These are phyloP conservation scores for Podospora pseudoanserina DNA, from an alignment of 495 filamentous ascomycete species.

Conservation along the genomic window DNA sequence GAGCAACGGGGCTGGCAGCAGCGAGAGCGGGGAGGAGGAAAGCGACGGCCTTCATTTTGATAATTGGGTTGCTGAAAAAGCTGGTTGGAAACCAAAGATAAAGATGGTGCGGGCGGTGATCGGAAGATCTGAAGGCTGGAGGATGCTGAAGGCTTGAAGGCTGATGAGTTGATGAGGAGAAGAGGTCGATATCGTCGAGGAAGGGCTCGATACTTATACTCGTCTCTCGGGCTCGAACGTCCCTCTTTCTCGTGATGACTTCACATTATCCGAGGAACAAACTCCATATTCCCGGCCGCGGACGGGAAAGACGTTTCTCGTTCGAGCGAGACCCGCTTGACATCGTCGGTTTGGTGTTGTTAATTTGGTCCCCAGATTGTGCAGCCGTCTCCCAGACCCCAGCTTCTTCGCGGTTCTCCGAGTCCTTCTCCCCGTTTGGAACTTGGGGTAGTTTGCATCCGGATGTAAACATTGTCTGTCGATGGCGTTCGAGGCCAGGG, in stretches of 20 bases:
- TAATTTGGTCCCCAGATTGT: conserved; percentile 31
- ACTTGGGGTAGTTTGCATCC: conserved; percentile 15
- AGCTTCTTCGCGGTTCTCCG: conserved; percentile 11
- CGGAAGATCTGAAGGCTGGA: not conserved
- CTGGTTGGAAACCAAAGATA: conserved; percentile 11
- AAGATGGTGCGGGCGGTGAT: conserved; percentile 10
- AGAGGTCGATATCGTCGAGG: conserved; percentile 31
- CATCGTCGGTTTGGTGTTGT: conserved; percentile 26
- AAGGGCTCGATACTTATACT: conserved; percentile 35
- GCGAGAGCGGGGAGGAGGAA: conserved; percentile 48
- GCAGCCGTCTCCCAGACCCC: conserved; percentile 10
- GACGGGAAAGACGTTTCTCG: conserved; percentile 19
- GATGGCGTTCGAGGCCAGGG: conserved; percentile 13
- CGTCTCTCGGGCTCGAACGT: conserved; percentile 1
- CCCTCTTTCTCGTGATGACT: conserved; percentile 9
- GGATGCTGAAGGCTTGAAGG: conserved; percentile 17
- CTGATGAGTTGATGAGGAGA: conserved; percentile 28
- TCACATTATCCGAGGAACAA: conserved; percentile 14
- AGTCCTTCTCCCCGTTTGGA: conserved; percentile 14
- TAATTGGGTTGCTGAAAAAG: conserved; percentile 12
- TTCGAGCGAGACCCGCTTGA: conserved; percentile 23
- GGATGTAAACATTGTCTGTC: conserved; percentile 17
- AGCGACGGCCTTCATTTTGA: conserved; percentile 46
- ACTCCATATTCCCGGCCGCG: conserved; percentile 22
- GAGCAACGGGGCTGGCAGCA: conserved; percentile 40